Base-by-base conservation (phyloP, 352 stramenopile species). In the Globisporangium yorkense region DNA sequence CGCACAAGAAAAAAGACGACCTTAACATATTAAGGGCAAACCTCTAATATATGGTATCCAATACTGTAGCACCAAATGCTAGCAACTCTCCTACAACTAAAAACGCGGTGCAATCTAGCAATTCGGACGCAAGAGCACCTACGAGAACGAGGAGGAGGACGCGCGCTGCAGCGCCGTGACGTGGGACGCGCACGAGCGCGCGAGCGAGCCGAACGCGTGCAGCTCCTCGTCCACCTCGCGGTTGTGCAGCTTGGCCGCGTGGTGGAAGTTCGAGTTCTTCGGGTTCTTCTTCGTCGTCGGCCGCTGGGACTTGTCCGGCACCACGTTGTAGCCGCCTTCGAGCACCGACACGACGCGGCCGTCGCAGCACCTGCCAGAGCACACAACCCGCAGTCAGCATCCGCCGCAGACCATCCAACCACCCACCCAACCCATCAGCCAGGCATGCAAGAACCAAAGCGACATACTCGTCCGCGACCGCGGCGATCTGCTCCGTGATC, bases 321-420 rank as follows among this genome's bases (percentile, higher is more conserved):
- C 37, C 18, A 55, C 72, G 50, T 86, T 87, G 72, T 98, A 99
- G 44, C 96, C 94, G 59, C 96, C 96, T 65, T 99, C 96, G 18
- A 99, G 72, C 44, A 98, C 89, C 46, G 91, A 98, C 27, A 99
- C 86, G 51, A 98, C 83, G 51, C 90, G 84, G 8, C 96, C 96
- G 7, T 97, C 68, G 62, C 96, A 98, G 65, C 71, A 88, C 51
- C 77, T 88, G 37, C 6, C 37, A 54, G 7, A 20, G 3, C 56
- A 24, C n/a, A 37, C 31, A 37, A 8, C 18, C 57, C n/a, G 10
- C 58, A n/a, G 16, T 31, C 9, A 18, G 16, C 18, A 13, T 16
- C 49, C 45, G 10, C n/a, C 43, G 21, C 8, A 15, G 21, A 5
- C 1, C 10, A 52, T 12, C 20, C 39, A 13, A 43, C 12, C 10